Evolutionary conservation across 1,284 basidiomycete species (phyloP).

Genomic region (Cerioporus squamosus): DNA sequence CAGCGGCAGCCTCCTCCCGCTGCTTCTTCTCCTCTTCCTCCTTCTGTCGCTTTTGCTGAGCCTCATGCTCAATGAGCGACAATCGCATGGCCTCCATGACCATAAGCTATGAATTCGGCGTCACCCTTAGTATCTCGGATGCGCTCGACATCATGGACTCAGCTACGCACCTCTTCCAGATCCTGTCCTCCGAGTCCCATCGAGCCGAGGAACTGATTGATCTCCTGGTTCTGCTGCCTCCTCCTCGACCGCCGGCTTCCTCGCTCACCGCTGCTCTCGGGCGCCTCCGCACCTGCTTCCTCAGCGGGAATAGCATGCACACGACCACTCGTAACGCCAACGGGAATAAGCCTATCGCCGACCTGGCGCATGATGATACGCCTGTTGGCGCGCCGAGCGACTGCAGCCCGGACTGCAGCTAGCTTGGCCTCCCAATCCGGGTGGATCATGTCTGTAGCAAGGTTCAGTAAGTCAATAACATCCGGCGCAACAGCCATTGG

Average conservation of each 20-base stretch:
- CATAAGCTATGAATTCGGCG: constrained; percentile 73
- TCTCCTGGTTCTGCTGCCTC: constrained; percentile 54
- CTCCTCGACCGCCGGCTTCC: constrained; percentile 57
- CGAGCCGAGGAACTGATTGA: constrained; percentile 62
- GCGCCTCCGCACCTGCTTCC: constrained; percentile 47
- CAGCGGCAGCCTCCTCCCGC: constrained; percentile 30
- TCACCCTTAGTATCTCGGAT: no score
- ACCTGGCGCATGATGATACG: constrained; percentile 99
- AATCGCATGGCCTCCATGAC: constrained; percentile 99
- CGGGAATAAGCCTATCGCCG: constrained; percentile 94
- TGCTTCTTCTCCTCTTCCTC: constrained; percentile 59
- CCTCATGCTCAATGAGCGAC: constrained; percentile 90
- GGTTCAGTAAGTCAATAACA: no score
- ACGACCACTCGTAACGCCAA: constrained; percentile 88
- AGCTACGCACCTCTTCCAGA: constrained; percentile 78
- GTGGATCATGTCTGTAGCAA: constrained; percentile 78
- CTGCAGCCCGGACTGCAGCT: constrained; percentile 86
- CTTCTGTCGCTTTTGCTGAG: constrained; percentile 71
- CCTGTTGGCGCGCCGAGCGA: constrained; percentile 89
- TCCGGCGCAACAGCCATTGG: neutral
- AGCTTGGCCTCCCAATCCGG: constrained; percentile 96
- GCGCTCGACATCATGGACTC: no score
- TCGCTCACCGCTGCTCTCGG: constrained; percentile 41
- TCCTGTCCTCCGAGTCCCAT: constrained; percentile 80
- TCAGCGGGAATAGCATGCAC: constrained; percentile 71